phyloP scores from a whole-genome alignment of 768 basidiomycete genomes.

The Psilocybe azurescens region DNA sequence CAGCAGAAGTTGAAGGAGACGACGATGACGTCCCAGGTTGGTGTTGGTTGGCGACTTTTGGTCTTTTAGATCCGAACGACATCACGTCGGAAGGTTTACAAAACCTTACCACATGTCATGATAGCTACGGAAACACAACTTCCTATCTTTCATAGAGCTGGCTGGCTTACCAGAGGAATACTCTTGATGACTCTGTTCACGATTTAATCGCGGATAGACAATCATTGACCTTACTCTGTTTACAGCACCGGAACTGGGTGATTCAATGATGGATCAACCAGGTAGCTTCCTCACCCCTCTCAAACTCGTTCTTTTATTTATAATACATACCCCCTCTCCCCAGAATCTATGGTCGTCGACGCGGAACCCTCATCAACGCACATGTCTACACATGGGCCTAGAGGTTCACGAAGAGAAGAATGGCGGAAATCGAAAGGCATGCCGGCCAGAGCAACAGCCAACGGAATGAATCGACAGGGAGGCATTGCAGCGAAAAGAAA shows the following conservation, averaged over 20 bases:
- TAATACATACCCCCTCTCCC: neutral
- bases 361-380: constrained; percentile 33
- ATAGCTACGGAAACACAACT: constrained; percentile 9
- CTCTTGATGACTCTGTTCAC: constrained; percentile 38
- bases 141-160: constrained; percentile 1
- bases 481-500: constrained; percentile 62
- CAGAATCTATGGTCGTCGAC: constrained; percentile 66
- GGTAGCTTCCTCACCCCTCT: constrained; percentile 32
- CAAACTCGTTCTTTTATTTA: constrained; percentile 1
- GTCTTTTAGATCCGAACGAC: constrained; percentile 61
- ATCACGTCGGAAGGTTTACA: constrained; percentile 58
- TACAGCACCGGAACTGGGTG: constrained; percentile 36
- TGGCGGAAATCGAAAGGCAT: constrained; percentile 87
- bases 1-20: constrained; percentile 42
- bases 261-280: constrained; percentile 30
- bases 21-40: constrained; percentile 63
- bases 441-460: constrained; percentile 50
- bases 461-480: constrained; percentile 73
- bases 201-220: constrained; percentile 37
- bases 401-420: constrained; percentile 76
- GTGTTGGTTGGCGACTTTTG: constrained; percentile 62
- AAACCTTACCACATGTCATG: constrained; percentile 27
- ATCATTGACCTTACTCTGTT: constrained; percentile 46
- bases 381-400: constrained; percentile 85
- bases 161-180: constrained; percentile 23